These are phyloP conservation scores for Leccinum cinnamomeum DNA, from an alignment of 1,284 basidiomycete species.

Conservation along the genomic window DNA sequence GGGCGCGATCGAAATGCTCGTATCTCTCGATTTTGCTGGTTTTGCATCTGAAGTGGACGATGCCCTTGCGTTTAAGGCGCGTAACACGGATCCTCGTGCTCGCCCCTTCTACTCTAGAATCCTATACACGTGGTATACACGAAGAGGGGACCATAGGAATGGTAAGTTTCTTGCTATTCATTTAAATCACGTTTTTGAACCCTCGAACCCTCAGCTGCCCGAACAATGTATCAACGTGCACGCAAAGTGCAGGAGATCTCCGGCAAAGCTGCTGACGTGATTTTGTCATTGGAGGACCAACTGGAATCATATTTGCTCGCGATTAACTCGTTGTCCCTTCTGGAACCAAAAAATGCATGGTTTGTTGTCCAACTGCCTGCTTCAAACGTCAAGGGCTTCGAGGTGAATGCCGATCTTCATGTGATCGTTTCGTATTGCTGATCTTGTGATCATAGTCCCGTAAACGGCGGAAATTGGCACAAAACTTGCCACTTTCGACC, in stretches of 20 bases:
- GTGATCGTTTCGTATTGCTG: conserved; percentile 21
- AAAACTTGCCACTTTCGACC: conserved; percentile 77
- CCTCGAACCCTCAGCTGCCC: conserved; percentile 59
- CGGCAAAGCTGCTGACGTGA: conserved; percentile 49
- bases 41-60: conserved; percentile 88
- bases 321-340: conserved; percentile 86
- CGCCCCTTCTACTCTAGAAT: conserved; percentile 90
- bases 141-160: conserved; percentile 83
- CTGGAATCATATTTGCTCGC: conserved; percentile 83
- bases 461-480: conserved; percentile 72
- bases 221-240: conserved; percentile 94
- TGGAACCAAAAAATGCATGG: conserved; percentile 83
- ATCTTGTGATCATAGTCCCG: conserved; percentile 43
- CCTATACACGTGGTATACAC: conserved; percentile 92
- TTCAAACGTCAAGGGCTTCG: conserved; percentile 27
- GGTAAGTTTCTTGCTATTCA: conserved; percentile 51
- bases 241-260: conserved; percentile 70
- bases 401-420: conserved; percentile 30
- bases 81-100: conserved; percentile 88
- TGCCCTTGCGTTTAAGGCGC: conserved; percentile 89
- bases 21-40: conserved; percentile 85
- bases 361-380: conserved; percentile 41
- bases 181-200: conserved; percentile 19
- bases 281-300: conserved; percentile 70
- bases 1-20: conserved; percentile 75